Conservation (phyloP, 2,329 filamentous ascomycete genomes). For the Penicillium sp. region DNA sequence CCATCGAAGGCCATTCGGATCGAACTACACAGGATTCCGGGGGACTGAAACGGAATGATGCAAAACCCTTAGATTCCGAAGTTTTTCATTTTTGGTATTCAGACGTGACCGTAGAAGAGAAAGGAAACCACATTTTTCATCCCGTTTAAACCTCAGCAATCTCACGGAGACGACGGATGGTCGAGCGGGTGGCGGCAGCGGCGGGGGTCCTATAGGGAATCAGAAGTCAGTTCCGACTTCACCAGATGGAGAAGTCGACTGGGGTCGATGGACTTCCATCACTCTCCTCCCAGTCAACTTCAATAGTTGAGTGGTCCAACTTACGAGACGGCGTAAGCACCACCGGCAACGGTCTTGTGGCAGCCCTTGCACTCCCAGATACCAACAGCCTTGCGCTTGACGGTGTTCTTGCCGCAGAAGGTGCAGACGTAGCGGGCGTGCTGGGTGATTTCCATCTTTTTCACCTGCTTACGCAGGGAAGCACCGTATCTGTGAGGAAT, state of each 20-base stretch:
- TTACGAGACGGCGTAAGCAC: slow-evolving; percentile 96
- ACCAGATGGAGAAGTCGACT: too few relatives aligned
- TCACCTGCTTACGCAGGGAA: slow-evolving; percentile 97
- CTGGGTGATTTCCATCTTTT: slow-evolving; percentile 99
- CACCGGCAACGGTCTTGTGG: slow-evolving; percentile 89
- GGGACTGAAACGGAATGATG: slow-evolving; percentile 21
- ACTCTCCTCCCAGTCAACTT: slow-evolving; percentile 1
- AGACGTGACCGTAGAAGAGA: slow-evolving; percentile 36
- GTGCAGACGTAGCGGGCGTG: slow-evolving; percentile 97
- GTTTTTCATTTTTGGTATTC: slow-evolving; percentile 40
- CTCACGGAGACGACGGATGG: slow-evolving; percentile 93
- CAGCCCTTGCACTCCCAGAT: slow-evolving; percentile 98
- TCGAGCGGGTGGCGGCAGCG: slow-evolving; percentile 90
- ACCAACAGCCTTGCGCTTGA: slow-evolving; percentile 85
- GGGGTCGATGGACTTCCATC: background rate
- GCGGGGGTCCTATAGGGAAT: slow-evolving; percentile 69
- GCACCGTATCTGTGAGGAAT: slow-evolving; percentile 76
- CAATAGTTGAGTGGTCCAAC: slow-evolving; percentile 44
- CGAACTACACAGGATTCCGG: background rate
- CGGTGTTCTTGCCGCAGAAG: slow-evolving; percentile 96
- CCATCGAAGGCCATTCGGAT: too few relatives aligned
- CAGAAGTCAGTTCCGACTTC: slow-evolving; percentile 3
- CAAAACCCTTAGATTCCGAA: slow-evolving; percentile 32
- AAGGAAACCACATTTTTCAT: slow-evolving; percentile 35
- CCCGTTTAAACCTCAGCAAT: slow-evolving; percentile 75